Evolutionary conservation across 352 stramenopile genomes (phyloP).

Genomic region (Achlya hypogyna): DNA sequence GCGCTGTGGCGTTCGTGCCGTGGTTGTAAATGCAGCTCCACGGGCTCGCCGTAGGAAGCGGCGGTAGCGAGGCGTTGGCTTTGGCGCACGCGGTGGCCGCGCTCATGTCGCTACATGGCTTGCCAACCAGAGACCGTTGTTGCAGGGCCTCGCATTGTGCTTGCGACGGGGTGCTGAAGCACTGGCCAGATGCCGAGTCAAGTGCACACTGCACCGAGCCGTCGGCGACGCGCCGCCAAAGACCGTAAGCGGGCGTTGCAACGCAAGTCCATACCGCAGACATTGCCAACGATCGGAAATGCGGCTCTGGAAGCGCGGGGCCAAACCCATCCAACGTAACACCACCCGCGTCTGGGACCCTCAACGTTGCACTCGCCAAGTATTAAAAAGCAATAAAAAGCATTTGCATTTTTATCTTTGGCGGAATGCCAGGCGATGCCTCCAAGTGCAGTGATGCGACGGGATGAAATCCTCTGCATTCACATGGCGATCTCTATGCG

Average conservation of each 20-base stretch:
- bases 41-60: background rate
- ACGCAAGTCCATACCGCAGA: background rate
- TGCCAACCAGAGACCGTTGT: background rate
- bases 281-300: background rate
- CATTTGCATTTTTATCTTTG: too few species aligned
- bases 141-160: background rate
- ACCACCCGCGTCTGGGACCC: too few species aligned
- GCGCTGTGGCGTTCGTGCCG: background rate
- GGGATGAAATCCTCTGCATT: too few species aligned
- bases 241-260: background rate
- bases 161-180: background rate
- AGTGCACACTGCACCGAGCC: background rate
- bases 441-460: too few species aligned
- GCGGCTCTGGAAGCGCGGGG: background rate
- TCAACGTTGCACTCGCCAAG: too few species aligned
- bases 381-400: too few species aligned
- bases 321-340: too few species aligned
- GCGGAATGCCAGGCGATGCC: too few species aligned
- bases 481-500: too few species aligned
- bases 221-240: background rate
- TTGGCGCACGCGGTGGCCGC: background rate
- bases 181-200: background rate
- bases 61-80: background rate
- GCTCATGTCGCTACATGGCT: background rate
- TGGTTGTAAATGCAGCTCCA: background rate